Evolutionary conservation across 306 rosid genomes (phyloP).

Genomic region (Lathyrus tuberosus): DNA sequence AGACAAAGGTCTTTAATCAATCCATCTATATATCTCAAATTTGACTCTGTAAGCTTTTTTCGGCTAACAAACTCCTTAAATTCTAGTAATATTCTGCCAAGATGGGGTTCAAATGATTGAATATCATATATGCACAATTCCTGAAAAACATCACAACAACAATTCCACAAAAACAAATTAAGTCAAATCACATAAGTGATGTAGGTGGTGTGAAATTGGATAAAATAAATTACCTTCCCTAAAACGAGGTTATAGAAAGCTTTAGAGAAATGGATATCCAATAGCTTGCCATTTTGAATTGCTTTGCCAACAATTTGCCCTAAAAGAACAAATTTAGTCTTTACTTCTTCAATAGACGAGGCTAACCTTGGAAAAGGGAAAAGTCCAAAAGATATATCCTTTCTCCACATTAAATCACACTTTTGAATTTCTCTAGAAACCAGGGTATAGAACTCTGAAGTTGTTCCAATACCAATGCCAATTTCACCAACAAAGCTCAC

Average conservation of each 20-base stretch:
- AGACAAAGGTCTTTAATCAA: slow-evolving; percentile 80
- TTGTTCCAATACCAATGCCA: neutral
- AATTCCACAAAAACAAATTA: slow-evolving; percentile 4
- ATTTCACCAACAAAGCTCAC: neutral
- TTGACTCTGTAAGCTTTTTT: slow-evolving; percentile 51
- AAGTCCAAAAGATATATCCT: neutral
- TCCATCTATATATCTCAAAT: slow-evolving; percentile 42
- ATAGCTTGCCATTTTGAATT: slow-evolving; percentile 80
- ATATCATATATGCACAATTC: slow-evolving; percentile 75
- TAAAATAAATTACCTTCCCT: slow-evolving; percentile 64
- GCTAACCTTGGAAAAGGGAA: neutral
- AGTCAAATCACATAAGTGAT: slow-evolving; percentile 22
- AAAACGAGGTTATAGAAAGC: slow-evolving; percentile 82
- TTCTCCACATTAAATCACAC: neutral
- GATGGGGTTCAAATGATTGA: slow-evolving; percentile 75
- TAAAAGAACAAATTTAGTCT: slow-evolving; percentile 67
- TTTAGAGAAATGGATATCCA: slow-evolving; percentile 83
- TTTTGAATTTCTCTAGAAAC: neutral
- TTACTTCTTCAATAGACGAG: slow-evolving; percentile 45
- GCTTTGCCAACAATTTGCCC: slow-evolving; percentile 87
- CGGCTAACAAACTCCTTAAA: slow-evolving; percentile 67
- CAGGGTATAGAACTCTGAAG: neutral
- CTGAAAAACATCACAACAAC: slow-evolving; percentile 38
- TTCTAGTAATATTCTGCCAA: slow-evolving; percentile 74
- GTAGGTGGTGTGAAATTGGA: slow-evolving; percentile 1